Conservation (phyloP, 2,329 filamentous ascomycete species). For the Cordyceps javanica region DNA sequence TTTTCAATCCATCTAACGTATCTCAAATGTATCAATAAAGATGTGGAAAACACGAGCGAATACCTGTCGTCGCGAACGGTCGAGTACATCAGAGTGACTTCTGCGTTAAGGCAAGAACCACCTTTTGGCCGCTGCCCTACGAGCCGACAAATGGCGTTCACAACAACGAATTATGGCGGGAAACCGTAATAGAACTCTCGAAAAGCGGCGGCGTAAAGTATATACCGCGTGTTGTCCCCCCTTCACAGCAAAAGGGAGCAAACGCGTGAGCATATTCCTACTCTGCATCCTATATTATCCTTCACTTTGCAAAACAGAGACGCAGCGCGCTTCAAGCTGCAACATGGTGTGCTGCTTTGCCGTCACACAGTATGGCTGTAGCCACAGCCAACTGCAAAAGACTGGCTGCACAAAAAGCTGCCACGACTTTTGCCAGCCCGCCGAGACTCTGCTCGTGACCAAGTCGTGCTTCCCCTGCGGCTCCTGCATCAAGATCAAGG, state of each 20-base stretch:
- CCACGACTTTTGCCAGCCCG: conserved; percentile 20
- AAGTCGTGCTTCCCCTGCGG: background rate
- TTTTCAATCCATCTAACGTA: no score
- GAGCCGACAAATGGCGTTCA: no score
- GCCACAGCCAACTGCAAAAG: conserved; percentile 22
- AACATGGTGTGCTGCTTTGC: conserved; percentile 26
- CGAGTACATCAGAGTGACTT: background rate
- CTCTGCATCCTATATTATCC: background rate
- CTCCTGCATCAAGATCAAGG: background rate
- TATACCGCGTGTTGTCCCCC: no score
- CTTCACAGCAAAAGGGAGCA: background rate
- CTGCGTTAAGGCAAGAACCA: background rate
- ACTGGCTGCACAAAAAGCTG: conserved; percentile 23
- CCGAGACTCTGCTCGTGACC: background rate
- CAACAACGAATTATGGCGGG: no score
- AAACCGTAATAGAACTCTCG: no score
- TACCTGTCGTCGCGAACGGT: background rate
- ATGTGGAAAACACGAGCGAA: background rate
- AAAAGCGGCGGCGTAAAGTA: background rate
- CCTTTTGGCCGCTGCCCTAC: background rate
- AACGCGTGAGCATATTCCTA: background rate
- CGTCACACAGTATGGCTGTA: conserved; percentile 22
- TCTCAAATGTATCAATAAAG: background rate
- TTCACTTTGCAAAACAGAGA: background rate
- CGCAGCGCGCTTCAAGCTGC: background rate